Evolutionary conservation across 148 eudicot genomes (phyloP).

Genomic region (Gaultheria prostrata): DNA sequence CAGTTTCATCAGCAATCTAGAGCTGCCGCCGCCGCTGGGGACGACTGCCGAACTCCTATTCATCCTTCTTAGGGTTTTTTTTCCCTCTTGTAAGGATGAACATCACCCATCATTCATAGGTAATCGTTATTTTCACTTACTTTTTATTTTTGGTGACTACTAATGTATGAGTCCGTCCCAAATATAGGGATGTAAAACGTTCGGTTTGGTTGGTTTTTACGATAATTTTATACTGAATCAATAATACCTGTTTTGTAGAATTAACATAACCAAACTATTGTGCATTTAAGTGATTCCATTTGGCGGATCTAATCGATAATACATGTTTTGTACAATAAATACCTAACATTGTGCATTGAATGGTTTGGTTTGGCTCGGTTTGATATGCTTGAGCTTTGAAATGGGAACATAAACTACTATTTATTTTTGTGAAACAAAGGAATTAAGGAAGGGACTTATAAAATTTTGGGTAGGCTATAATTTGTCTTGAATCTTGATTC

Average conservation of each 20-base stretch:
- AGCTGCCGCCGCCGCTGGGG: constrained; percentile 43
- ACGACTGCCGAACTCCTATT: constrained; percentile 47
- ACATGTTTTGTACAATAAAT: no score
- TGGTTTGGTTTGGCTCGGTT: no score
- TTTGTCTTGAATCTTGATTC: no score
- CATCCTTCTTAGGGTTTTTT: constrained; percentile 55
- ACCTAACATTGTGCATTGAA: no score
- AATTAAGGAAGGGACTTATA: no score
- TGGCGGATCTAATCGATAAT: no score
- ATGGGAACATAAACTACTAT: no score
- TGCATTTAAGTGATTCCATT: neutral
- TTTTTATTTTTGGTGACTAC: neutral
- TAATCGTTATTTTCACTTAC: neutral
- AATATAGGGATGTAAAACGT: neutral
- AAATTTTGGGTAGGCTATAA: no score
- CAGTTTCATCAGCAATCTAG: constrained; percentile 44
- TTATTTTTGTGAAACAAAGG: no score
- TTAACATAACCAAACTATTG: neutral
- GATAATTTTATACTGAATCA: neutral
- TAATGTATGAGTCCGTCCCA: neutral
- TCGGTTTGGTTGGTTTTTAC: neutral
- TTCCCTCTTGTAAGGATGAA: neutral
- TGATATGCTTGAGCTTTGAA: no score
- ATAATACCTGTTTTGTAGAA: neutral
- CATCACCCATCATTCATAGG: neutral